phyloP scores from a whole-genome alignment of 192 early-diverging fungal species.

The Coemansia sp. region DNA sequence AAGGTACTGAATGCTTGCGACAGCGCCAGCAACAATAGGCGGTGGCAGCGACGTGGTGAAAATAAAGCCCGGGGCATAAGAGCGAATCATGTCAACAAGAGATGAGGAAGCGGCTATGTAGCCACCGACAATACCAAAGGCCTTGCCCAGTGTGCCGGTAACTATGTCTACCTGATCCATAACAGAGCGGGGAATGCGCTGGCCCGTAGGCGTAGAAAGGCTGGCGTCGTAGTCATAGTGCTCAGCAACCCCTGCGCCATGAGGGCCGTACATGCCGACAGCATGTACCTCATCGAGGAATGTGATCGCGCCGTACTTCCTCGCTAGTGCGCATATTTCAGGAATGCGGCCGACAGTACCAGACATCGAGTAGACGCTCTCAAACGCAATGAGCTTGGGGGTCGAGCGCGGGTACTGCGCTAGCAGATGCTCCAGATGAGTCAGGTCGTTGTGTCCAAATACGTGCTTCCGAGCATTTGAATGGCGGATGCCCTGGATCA shows the following conservation, averaged over 20 bases:
- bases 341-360: constrained; percentile 91
- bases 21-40: constrained; percentile 82
- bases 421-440: constrained; percentile 82
- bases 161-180: constrained; percentile 92
- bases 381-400: constrained; percentile 95
- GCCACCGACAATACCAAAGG: constrained; percentile 95
- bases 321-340: constrained; percentile 83
- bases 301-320: constrained; percentile 94
- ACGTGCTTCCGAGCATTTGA: constrained; percentile 84
- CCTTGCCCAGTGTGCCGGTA: constrained; percentile 96
- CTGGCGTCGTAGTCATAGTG: constrained; percentile 83
- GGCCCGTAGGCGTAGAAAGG: constrained; percentile 42
- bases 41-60: constrained; percentile 99
- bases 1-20: constrained; percentile 91
- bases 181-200: constrained; percentile 56
- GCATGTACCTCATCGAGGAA: constrained; percentile 97
- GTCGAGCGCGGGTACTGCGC: constrained; percentile 74
- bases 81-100: constrained; percentile 92
- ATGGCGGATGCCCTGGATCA: constrained; percentile 97
- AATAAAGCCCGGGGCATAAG: constrained; percentile 98
- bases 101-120: constrained; percentile 90
- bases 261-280: constrained; percentile 97
- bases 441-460: constrained; percentile 91
- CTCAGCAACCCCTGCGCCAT: constrained; percentile 92
- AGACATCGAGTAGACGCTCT: constrained; percentile 97